Percentiles rank a stretch among this genome's conserved stretches.
phyloP scores from a whole-genome alignment of 2,329 filamentous ascomycete species.

The Apiospora marii region DNA sequence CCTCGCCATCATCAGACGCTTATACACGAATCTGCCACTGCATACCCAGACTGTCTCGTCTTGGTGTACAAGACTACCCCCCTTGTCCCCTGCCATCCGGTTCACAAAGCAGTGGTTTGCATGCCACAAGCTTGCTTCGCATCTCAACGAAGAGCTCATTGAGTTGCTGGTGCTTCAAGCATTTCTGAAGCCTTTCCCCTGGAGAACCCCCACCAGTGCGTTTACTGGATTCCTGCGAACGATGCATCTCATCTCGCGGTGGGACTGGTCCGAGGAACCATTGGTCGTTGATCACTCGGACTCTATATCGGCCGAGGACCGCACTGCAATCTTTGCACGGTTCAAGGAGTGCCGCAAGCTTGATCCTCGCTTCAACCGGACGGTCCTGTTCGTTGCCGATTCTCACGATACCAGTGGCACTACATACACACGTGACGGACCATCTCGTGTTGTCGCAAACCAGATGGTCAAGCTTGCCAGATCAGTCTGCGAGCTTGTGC shows the following conservation, averaged over 20 bases:
- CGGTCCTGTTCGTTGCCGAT: constrained; percentile 82
- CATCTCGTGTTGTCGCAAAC: constrained; percentile 82
- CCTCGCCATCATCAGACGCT: constrained; percentile 74
- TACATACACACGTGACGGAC: constrained; percentile 76
- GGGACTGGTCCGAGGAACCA: constrained; percentile 90
- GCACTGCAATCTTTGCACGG: constrained; percentile 70
- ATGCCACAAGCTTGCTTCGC: constrained; percentile 78
- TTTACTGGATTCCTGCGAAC: constrained; percentile 84
- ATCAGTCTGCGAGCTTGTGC: constrained; percentile 72
- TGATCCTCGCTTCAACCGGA: constrained; percentile 86
- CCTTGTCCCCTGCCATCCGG: constrained; percentile 83
- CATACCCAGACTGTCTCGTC: constrained; percentile 84
- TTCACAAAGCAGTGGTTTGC: constrained; percentile 91
- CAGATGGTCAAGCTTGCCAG: constrained; percentile 84
- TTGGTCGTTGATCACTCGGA: constrained; percentile 80
- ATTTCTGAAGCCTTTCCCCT: constrained; percentile 85
- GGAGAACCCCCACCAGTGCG: constrained; percentile 77
- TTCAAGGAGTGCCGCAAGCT: constrained; percentile 87
- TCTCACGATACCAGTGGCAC: constrained; percentile 80
- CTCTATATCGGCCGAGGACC: constrained; percentile 67
- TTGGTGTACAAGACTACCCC: constrained; percentile 79
- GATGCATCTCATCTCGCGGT: constrained; percentile 79
- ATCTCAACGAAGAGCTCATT: constrained; percentile 81
- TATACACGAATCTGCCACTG: constrained; percentile 75
- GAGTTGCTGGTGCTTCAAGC: constrained; percentile 82